Percentiles rank a stretch among this genome's conserved stretches.
phyloP scores from a whole-genome alignment of 176 grass and related monocot species.

The Avena insularis region DNA sequence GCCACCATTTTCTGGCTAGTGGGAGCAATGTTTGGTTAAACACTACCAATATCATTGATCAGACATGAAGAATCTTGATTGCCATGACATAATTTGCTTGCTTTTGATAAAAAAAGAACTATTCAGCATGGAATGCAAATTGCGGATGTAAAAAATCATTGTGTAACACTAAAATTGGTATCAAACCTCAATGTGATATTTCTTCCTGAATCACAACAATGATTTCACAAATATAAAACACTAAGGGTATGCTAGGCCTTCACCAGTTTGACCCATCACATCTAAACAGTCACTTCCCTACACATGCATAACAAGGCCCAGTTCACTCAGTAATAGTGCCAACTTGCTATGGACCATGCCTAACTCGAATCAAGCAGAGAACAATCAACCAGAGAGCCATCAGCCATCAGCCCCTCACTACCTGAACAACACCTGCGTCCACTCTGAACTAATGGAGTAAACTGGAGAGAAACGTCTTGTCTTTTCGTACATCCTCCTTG shows the following conservation, averaged over 20 bases:
- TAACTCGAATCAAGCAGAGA: too few relatives aligned
- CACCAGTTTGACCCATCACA: too few relatives aligned
- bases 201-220: background rate
- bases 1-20: background rate
- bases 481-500: too few relatives aligned
- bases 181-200: background rate
- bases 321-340: background rate
- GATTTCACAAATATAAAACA: constrained; percentile 6
- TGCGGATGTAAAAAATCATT: background rate
- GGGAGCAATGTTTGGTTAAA: background rate
- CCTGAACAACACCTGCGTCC: too few relatives aligned
- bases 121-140: background rate
- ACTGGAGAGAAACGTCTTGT: too few relatives aligned
- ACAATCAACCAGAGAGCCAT: too few relatives aligned
- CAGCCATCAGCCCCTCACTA: too few relatives aligned
- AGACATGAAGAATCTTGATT: background rate
- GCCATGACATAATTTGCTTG: background rate
- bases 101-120: background rate
- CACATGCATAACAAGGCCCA: background rate
- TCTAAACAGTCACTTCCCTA: background rate
- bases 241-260: background rate
- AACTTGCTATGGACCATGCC: too few relatives aligned
- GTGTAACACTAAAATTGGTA: background rate
- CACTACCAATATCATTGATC: background rate
- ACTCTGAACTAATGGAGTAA: too few relatives aligned